A percentile compares a stretch with the other conserved stretches of the same genome.
These are phyloP conservation scores for Yamadazyma kanchanaburiensis DNA, from an alignment of 1,139 yeast genomes.

Conservation along the genomic window DNA sequence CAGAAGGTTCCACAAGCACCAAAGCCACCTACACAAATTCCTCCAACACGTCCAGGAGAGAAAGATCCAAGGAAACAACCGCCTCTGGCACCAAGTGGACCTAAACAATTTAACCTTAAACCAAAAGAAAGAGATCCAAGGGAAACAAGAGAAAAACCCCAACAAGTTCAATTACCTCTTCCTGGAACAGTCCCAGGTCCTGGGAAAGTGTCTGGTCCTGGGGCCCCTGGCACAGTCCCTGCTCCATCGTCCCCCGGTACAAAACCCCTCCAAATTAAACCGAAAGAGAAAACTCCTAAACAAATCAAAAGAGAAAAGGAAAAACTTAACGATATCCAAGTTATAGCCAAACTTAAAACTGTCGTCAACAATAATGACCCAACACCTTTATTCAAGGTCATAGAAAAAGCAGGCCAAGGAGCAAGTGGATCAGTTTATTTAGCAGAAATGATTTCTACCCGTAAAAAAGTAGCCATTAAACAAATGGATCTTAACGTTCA, in stretches of 20 bases:
- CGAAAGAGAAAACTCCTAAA: slow-evolving; percentile 31
- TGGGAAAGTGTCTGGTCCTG: background rate
- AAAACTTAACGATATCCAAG: slow-evolving; percentile 80
- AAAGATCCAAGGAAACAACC: slow-evolving; percentile 33
- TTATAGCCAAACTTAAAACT: slow-evolving; percentile 76
- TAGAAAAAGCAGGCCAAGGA: slow-evolving; percentile 98
- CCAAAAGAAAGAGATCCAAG: slow-evolving; percentile 2
- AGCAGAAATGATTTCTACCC: slow-evolving; percentile 58
- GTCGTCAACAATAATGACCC: slow-evolving; percentile 88
- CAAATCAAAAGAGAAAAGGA: slow-evolving; percentile 60
- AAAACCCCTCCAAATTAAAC: slow-evolving; percentile 9
- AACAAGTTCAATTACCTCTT: slow-evolving; percentile 5
- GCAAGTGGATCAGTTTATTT: slow-evolving; percentile 95
- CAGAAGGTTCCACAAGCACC: slow-evolving; percentile 1
- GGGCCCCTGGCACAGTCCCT: slow-evolving; percentile 1
- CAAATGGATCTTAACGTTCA: slow-evolving; percentile 94
- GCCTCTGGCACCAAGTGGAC: slow-evolving; percentile 24
- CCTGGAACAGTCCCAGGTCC: background rate
- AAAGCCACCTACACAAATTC: background rate
- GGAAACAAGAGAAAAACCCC: slow-evolving; percentile 1
- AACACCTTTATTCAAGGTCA: slow-evolving; percentile 74
- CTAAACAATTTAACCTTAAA: slow-evolving; percentile 1
- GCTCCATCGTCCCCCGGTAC: slow-evolving; percentile 1
- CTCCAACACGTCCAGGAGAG: background rate
- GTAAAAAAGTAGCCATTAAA: slow-evolving; percentile 74